Base-by-base conservation (phyloP, 2,329 filamentous ascomycete genomes). In the Apiospora kogelbergensis region DNA sequence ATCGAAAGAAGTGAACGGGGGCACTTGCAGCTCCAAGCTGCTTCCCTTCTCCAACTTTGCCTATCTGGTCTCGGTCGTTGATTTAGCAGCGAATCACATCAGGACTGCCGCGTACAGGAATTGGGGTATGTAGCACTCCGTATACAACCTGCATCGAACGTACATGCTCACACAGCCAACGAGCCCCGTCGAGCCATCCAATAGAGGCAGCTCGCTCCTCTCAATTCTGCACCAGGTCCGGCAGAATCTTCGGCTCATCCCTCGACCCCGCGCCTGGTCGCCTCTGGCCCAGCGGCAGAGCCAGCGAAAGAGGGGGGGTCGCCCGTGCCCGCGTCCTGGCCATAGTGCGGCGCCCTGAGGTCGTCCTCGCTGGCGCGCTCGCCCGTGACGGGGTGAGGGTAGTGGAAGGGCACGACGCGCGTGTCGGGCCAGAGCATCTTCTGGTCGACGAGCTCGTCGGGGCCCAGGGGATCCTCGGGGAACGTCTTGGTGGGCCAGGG, bases 351-450 rank as follows among this genome's bases (percentile, higher is more conserved):
- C 30, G 85, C 84, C 69, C 83, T 81, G 74, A 86, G 74, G 72
- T 86, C 84, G 65, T 85, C 83, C n/a, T 80, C 80, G 7, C 74
- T 76, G 4, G 84, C 79, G 70, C 74, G 76, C 73, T 81, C 77
- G 6, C 84, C 84, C 11, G 85, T 86, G 17, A 86, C 79, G 0
- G 85, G 84, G 73, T 87, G 84, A 10, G 78, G 79, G 71, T 87
- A 86, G 72, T 87, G 85, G 76, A 86, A 86, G 0, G 85, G 84
- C 42, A 86, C 80, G 3, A 87, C 85, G 46, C 85, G 81, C 6
- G 84, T 86, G 72, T 88, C 85, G 0, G 86, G 86, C 86, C 86
- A 88, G 70, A 88, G 76, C 84, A 86, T 84, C 72, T 83, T 81
- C 76, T 86, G 81, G 69, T 86, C 84, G 9, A 86, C 80, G 24